These are phyloP conservation scores for Paecilomyces formosus DNA, from an alignment of 2,329 filamentous ascomycete genomes.

Conservation along the genomic window DNA sequence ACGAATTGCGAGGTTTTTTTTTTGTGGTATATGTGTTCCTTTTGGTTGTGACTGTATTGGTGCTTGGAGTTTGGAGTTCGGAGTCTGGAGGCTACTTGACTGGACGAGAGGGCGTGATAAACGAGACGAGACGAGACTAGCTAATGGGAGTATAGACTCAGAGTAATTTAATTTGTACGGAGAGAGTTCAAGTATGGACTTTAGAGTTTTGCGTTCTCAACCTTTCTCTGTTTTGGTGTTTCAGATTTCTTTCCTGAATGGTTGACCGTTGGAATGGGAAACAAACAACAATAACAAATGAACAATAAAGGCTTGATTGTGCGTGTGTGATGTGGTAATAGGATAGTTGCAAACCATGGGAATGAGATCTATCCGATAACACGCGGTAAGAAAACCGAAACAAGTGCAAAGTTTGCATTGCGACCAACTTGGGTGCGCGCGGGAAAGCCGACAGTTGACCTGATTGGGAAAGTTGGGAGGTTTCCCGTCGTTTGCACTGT, in stretches of 20 bases:
- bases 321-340: too few relatives aligned
- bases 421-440: neutral
- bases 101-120: neutral
- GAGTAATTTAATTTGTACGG: too few relatives aligned
- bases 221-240: too few relatives aligned
- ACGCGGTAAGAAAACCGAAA: neutral
- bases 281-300: neutral
- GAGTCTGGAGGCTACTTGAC: neutral
- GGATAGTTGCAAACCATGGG: neutral
- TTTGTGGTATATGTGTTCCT: too few relatives aligned
- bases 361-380: neutral
- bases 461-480: neutral
- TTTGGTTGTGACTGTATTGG: too few relatives aligned
- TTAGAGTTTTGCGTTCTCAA: too few relatives aligned
- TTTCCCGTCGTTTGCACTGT: too few relatives aligned
- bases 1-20: neutral
- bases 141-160: too few relatives aligned
- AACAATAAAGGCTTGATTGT: too few relatives aligned
- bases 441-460: neutral
- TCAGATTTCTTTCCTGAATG: too few relatives aligned
- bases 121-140: neutral
- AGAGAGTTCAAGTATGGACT: too few relatives aligned
- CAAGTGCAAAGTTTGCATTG: neutral
- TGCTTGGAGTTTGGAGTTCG: too few relatives aligned
- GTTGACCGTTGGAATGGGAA: neutral